A percentile compares a stretch with the other conserved stretches of the same genome.
These are phyloP conservation scores for Penicillium simplicissimum DNA, from an alignment of 495 filamentous ascomycete species.

Conservation along the genomic window DNA sequence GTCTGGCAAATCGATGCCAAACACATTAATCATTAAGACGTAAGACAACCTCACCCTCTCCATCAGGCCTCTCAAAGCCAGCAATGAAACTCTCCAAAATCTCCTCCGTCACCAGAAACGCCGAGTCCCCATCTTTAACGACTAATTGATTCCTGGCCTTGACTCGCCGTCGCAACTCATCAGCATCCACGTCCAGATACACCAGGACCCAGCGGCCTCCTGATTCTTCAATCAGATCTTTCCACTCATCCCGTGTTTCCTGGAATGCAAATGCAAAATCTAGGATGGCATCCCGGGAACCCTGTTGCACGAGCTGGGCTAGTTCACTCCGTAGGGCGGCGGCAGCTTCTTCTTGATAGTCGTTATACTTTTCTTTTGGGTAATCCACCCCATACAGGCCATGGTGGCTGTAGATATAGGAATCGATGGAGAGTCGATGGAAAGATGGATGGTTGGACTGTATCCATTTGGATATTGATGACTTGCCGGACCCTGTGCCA, in stretches of 20 bases:
- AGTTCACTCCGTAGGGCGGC: constrained; percentile 21
- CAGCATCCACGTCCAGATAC: constrained; percentile 29
- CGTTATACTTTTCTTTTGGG: constrained; percentile 29
- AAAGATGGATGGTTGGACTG: constrained; percentile 65
- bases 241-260: constrained; percentile 34
- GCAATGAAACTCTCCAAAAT: constrained; percentile 35
- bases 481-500: constrained; percentile 19
- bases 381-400: constrained; percentile 40
- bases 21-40: constrained; percentile 4
- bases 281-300: constrained; percentile 26
- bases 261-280: constrained; percentile 40
- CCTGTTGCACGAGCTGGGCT: constrained; percentile 22
- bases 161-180: constrained; percentile 33
- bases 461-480: constrained; percentile 36
- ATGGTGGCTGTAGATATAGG: constrained; percentile 31
- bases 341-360: constrained; percentile 35
- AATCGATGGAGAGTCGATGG: constrained; percentile 47
- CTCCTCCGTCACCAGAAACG: constrained; percentile 35
- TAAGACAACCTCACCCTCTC: constrained; percentile 38
- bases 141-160: constrained; percentile 25
- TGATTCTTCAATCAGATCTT: constrained; percentile 27
- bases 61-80: constrained; percentile 39
- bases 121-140: constrained; percentile 38
- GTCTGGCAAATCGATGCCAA: background rate
- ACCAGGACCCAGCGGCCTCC: constrained; percentile 38